Percentiles rank a stretch among this genome's conserved stretches.
Conservation (phyloP, 805 yeast species). For the Zygosaccharomyces bisporus region DNA sequence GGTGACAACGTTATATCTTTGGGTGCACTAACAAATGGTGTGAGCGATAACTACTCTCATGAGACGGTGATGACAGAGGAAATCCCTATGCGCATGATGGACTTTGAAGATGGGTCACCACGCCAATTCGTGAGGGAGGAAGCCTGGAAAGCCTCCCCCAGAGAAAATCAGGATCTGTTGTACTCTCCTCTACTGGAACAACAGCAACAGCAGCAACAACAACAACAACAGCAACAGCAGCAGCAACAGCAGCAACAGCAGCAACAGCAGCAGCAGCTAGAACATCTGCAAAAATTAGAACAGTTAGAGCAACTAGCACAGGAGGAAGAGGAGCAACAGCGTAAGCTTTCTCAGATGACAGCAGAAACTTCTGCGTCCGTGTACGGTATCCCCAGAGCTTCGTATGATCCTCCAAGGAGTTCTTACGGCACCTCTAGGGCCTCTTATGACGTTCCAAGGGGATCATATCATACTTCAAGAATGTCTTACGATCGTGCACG, state of each 20-base stretch:
- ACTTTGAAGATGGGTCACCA: constrained; percentile 30
- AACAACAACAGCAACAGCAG: constrained; percentile 2
- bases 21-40: constrained; percentile 21
- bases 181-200: constrained; percentile 23
- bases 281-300: constrained; percentile 1
- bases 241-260: neutral
- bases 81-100: constrained; percentile 36
- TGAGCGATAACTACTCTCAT: constrained; percentile 22
- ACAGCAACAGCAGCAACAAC: constrained; percentile 7
- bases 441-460: constrained; percentile 2
- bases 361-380: constrained; percentile 1
- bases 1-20: constrained; percentile 35
- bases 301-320: constrained; percentile 3
- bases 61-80: constrained; percentile 39
- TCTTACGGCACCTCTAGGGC: constrained; percentile 4
- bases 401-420: neutral
- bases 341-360: constrained; percentile 1
- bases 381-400: constrained; percentile 1
- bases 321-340: constrained; percentile 5
- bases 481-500: constrained; percentile 3
- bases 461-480: constrained; percentile 1
- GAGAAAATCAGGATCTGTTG: constrained; percentile 27
- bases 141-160: constrained; percentile 25
- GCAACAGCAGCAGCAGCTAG: neutral
- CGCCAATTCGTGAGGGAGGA: constrained; percentile 23